Base-by-base conservation (phyloP, 108 stramenopile species). In the Cylindrotheca fusiformis region DNA sequence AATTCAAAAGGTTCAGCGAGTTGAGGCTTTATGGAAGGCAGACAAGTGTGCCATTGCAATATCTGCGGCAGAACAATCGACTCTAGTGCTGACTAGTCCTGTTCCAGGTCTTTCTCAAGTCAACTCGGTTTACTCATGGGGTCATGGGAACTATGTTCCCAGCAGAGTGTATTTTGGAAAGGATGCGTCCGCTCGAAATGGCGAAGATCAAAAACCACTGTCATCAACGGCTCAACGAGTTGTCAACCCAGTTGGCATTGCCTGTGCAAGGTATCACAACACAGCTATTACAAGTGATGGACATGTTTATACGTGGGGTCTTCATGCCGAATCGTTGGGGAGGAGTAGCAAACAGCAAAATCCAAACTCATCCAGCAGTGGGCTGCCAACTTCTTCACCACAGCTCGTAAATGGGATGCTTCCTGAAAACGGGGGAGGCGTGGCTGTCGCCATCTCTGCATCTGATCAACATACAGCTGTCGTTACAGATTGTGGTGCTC, bases 291-390 rank as follows among this genome's bases (percentile, higher is more conserved):
- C 95, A 0, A 68, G 67, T 3, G 90, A 94, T 58, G 98, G 98
- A 1, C 36, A 79, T 30, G 92, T 96, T 1, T 99, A 88, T 60
- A 95, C 95, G 0, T 99, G 95, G 95, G 98, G 98, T 1, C 63
- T 89, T 19, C 84, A 77, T 45, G 62, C 84, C 18, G 91, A 90
- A 28, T 75, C 82, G 17, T 60, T 93, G 24, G 86, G 85, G 18
- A 55, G 72, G 28, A 27, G 23, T 3, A 32, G 53, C 44, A 48
- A 17, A 18, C 58, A 30, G 31, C 73, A 69, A 47, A 24, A 30
- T 28, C 0, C 61, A 19, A 26, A 21, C 17, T 27, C 21, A 31
- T 20, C 23, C n/a, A 25, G 24, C 32, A 48, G 53, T 52, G 63
- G 25, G 12, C 69, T 52, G 32, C 44, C 19, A 58, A 65, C 79